These are phyloP conservation scores for Podospora didyma DNA, from an alignment of 495 filamentous ascomycete genomes.

Conservation along the genomic window DNA sequence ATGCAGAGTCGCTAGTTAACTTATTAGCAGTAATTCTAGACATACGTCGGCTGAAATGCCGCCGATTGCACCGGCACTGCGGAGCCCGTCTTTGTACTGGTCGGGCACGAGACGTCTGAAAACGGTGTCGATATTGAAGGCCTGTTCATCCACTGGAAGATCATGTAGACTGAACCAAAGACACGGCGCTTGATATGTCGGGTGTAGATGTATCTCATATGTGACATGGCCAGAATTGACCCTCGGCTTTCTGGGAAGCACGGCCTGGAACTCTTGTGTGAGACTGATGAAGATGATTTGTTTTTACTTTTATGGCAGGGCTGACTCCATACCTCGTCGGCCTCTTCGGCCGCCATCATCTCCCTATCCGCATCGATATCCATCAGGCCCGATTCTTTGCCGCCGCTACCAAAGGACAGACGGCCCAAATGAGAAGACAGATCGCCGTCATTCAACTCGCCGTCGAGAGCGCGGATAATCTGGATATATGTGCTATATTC, in stretches of 20 bases:
- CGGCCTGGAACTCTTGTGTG: conserved; percentile 2
- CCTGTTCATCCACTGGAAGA: conserved; percentile 35
- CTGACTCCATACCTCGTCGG: conserved; percentile 33
- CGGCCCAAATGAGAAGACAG: conserved; percentile 36
- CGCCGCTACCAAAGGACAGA: conserved; percentile 26
- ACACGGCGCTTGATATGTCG: conserved; percentile 53
- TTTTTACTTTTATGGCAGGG: not conserved
- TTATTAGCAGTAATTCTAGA: conserved; percentile 26
- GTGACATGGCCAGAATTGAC: conserved; percentile 46
- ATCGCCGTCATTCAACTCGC: conserved; percentile 35
- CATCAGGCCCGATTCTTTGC: not conserved
- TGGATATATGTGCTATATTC: conserved; percentile 43
- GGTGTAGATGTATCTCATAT: conserved; percentile 58
- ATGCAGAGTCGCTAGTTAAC: conserved; percentile 44
- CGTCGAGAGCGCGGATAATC: conserved; percentile 43
- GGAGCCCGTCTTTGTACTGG: conserved; percentile 53
- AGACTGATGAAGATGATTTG: conserved; percentile 1
- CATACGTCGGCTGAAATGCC: conserved; percentile 74
- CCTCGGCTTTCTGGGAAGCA: conserved; percentile 17
- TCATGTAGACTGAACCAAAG: conserved; percentile 54
- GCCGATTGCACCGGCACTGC: conserved; percentile 61
- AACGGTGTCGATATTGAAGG: conserved; percentile 57
- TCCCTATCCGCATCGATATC: conserved; percentile 15
- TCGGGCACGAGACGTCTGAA: conserved; percentile 67
- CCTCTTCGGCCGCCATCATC: conserved; percentile 43